These are phyloP conservation scores for Russula ochroleuca DNA, from an alignment of 768 basidiomycete species.

Conservation along the genomic window DNA sequence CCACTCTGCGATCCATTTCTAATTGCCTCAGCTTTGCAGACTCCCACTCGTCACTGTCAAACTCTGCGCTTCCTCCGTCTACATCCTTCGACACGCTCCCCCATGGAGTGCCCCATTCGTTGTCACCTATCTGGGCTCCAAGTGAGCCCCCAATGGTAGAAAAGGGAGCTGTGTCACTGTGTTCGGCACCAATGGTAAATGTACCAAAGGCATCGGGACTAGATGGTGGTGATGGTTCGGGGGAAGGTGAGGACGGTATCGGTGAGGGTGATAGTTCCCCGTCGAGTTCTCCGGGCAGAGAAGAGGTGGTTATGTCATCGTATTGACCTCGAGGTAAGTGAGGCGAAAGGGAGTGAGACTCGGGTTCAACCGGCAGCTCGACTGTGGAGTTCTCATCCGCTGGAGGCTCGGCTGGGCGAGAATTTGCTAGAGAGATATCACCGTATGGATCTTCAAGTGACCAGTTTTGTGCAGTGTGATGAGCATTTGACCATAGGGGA, in stretches of 20 bases:
- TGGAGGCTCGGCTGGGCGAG: neutral
- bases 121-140: slow-evolving; percentile 25
- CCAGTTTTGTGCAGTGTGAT: slow-evolving; percentile 30
- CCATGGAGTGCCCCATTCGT: slow-evolving; percentile 36
- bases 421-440: slow-evolving; percentile 32
- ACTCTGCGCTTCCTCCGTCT: slow-evolving; percentile 27
- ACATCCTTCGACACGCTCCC: slow-evolving; percentile 12
- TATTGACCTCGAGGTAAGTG: neutral
- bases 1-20: slow-evolving; percentile 58
- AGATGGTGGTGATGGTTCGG: slow-evolving; percentile 25
- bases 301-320: neutral
- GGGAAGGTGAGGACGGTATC: neutral
- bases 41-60: slow-evolving; percentile 63
- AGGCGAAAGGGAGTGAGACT: slow-evolving; percentile 6
- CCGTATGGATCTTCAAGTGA: slow-evolving; percentile 41
- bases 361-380: neutral
- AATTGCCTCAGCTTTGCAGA: slow-evolving; percentile 51
- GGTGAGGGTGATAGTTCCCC: slow-evolving; percentile 1
- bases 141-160: slow-evolving; percentile 31
- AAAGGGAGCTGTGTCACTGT: slow-evolving; percentile 37
- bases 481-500: slow-evolving; percentile 42
- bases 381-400: neutral
- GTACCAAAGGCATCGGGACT: slow-evolving; percentile 56
- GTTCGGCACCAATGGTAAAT: slow-evolving; percentile 50
- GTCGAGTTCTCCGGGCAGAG: neutral